Evolutionary conservation across 2,329 filamentous ascomycete species (phyloP).

Genomic region (Ophiocordyceps camponoti-rufipedis): DNA sequence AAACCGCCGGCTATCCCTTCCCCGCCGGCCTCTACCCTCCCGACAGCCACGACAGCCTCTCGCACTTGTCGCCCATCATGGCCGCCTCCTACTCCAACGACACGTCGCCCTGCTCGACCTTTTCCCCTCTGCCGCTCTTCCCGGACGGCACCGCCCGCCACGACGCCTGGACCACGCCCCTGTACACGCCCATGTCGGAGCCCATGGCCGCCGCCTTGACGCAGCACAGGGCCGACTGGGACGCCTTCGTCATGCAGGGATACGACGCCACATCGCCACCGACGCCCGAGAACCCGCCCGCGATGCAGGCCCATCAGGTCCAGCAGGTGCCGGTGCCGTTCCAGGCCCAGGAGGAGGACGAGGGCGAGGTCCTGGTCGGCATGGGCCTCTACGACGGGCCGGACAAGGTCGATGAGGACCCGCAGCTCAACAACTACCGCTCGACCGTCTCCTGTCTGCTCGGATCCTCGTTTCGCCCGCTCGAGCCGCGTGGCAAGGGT

Average conservation of each 20-base stretch:
- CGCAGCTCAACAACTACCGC: conserved; percentile 33
- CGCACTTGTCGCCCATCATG: conserved; percentile 32
- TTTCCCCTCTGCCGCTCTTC: conserved; percentile 33
- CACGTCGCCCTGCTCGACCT: conserved; percentile 34
- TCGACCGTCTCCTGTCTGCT: conserved; percentile 36
- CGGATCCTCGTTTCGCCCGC: conserved; percentile 25
- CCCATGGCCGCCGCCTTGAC: conserved; percentile 9
- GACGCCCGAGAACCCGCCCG: conserved; percentile 33
- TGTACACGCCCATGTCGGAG: conserved; percentile 11
- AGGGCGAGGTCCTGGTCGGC: conserved; percentile 59
- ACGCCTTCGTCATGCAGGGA: conserved; percentile 23
- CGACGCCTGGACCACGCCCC: conserved; percentile 16
- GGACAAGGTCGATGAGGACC: conserved; percentile 28
- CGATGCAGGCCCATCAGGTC: conserved; percentile 19
- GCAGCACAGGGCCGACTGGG: conserved; percentile 20
- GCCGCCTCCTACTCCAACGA: conserved; percentile 34
- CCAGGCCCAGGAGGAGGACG: conserved; percentile 31
- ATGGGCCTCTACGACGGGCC: conserved; percentile 68
- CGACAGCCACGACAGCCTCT: conserved; percentile 21
- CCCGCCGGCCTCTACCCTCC: conserved; percentile 14
- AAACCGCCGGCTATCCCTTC: conserved; percentile 19
- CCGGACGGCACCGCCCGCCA: conserved; percentile 14
- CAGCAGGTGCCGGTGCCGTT: conserved; percentile 25
- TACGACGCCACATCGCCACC: conserved; percentile 34
- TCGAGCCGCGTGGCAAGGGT: conserved; percentile 45